Base-by-base conservation (phyloP, 2,329 filamentous ascomycete genomes). In the Alternaria alternata region DNA sequence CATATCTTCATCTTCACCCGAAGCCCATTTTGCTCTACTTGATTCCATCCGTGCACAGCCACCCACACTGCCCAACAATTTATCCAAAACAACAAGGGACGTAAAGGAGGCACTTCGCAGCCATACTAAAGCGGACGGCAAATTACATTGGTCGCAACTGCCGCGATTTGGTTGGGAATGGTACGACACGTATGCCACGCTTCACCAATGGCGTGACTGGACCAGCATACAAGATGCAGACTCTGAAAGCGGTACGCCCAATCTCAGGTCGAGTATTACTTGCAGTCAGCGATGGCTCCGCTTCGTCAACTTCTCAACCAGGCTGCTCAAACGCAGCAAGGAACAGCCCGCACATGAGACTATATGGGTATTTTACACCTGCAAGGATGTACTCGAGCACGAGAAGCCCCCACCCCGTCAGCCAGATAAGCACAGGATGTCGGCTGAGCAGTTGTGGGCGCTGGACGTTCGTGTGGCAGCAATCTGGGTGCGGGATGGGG, bases 391-490 rank as follows among this genome's bases (percentile, higher is more conserved):
- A 1, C 30, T 48, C 7, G 46, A 48, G 28, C 30, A 30, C 14
- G 8, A 36, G 3, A 30, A 18, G 22, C 20, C 46, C 1, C 46
- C 12, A 20, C 0, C 8, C 7, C 14, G 14, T 48, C 28, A 48
- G 3, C 32, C 18, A 1, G 14, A 34, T 8, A 4, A 1, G 18
- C 4, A 48, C 46, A 48, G 30, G 4, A n/a, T 48, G 22, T 2
- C 46, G 2, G 11, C 43, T 11, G 26, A 59, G 43, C 51, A 44
- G 14, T 3, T 42, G 16, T 32, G 51, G 20, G 57, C 42, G 11
- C 28, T 59, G 11, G 57, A 59, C n/a, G 14, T 59, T 6, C 30
- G 42, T 16, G 44, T 48, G 20, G 57, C 51, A 28, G 57, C 57
- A 14, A 54, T n/a, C n/a, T 59, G 57, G 57, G 7, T 59, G 28